Percentiles rank a stretch among this genome's conserved stretches.
Evolutionary conservation across 2,329 filamentous ascomycete genomes (phyloP).

Genomic region (Pseudogymnoascus sp.): DNA sequence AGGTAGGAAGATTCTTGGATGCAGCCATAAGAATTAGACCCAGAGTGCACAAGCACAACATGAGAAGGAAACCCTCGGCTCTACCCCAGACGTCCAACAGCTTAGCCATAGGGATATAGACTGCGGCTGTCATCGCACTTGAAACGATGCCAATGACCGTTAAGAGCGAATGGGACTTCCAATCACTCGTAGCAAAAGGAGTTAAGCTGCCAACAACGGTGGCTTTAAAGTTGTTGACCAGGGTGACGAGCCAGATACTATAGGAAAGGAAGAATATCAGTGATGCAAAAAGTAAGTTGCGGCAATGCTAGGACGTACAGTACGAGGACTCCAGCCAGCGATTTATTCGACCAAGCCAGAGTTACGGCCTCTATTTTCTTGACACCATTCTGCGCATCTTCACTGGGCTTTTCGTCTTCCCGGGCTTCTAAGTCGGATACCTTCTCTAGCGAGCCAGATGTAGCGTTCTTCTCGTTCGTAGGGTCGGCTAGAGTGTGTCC

Average conservation of each 20-base stretch:
- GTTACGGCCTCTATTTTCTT: constrained; percentile 44
- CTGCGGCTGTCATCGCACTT: constrained; percentile 46
- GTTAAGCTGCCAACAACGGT: constrained; percentile 25
- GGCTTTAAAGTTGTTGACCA: constrained; percentile 34
- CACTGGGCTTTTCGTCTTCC: constrained; percentile 16
- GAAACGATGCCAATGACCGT: constrained; percentile 45
- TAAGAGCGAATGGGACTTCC: constrained; percentile 19
- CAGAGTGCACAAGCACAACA: constrained; percentile 42
- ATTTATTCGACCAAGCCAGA: constrained; percentile 40
- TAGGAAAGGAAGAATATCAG: constrained; percentile 2
- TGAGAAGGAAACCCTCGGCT: constrained; percentile 53
- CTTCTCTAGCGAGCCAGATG: neutral
- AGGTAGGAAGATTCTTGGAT: constrained; percentile 49
- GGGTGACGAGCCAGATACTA: constrained; percentile 38
- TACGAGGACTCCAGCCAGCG: constrained; percentile 37
- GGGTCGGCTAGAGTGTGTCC: neutral
- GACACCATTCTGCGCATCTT: constrained; percentile 31
- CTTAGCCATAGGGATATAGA: constrained; percentile 58
- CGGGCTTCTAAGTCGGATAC: constrained; percentile 3
- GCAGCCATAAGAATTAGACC: constrained; percentile 57
- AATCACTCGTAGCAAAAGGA: constrained; percentile 20
- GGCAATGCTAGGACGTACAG: constrained; percentile 30
- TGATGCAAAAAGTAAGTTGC: neutral
- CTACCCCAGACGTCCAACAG: constrained; percentile 60
- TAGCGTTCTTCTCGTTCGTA: neutral